Conservation (phyloP, 2,329 filamentous ascomycete genomes). For the Bimuria novae-zelandiae region DNA sequence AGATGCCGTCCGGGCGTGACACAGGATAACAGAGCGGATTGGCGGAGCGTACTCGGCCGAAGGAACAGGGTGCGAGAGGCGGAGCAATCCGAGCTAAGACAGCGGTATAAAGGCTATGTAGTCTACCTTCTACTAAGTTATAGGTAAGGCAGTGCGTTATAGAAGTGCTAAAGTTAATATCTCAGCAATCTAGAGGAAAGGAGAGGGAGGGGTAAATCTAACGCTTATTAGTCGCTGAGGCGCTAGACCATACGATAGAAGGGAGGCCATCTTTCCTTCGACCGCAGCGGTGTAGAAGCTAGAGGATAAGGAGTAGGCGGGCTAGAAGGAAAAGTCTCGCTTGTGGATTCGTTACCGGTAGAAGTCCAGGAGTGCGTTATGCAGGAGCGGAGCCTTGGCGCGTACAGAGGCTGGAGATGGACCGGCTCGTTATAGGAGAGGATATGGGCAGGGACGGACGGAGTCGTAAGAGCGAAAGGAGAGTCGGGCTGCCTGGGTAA, state of each 20-base stretch:
- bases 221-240: background rate
- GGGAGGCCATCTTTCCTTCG: background rate
- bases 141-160: background rate
- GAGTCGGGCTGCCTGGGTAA: background rate
- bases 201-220: background rate
- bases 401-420: background rate
- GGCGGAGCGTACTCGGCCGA: conserved; percentile 3
- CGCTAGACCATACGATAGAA: background rate
- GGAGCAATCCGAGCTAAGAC: background rate
- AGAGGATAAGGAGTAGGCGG: background rate
- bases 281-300: background rate
- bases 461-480: too few species aligned
- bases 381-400: background rate
- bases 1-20: background rate
- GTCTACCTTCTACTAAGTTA: too few species aligned
- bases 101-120: too few species aligned
- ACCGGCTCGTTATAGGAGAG: background rate
- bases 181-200: background rate
- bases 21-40: conserved; percentile 3
- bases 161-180: background rate
- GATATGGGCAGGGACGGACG: background rate
- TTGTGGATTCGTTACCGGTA: background rate
- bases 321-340: background rate
- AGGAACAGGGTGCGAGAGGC: background rate
- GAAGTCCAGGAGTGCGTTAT: background rate